Evolutionary conservation across 2,329 filamentous ascomycete genomes (phyloP).

Genomic region (Beauveria bassiana): DNA sequence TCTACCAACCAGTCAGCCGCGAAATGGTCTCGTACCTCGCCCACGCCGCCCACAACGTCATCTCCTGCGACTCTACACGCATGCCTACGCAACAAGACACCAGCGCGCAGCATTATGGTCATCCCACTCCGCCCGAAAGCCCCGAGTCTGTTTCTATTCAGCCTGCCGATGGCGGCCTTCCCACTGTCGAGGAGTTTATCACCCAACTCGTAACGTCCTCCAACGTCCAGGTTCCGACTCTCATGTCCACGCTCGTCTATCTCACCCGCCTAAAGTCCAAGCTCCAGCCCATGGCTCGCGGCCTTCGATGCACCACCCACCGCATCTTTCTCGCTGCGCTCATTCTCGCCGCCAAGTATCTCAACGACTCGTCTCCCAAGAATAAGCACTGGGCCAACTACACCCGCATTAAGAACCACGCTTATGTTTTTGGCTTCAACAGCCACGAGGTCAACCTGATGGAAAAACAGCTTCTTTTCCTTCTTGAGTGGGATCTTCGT

Average conservation of each 20-base stretch:
- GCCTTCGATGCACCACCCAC: conserved; percentile 92
- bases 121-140: conserved; percentile 44
- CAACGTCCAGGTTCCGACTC: conserved; percentile 92
- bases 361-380: conserved; percentile 97
- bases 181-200: conserved; percentile 85
- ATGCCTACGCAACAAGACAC: conserved; percentile 37
- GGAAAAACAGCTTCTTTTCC: conserved; percentile 95
- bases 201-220: conserved; percentile 82
- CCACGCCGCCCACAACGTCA: conserved; percentile 66
- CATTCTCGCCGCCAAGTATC: conserved; percentile 87
- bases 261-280: conserved; percentile 74
- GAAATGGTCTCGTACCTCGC: conserved; percentile 76
- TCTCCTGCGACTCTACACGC: conserved; percentile 63
- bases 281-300: conserved; percentile 89
- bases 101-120: conserved; percentile 23
- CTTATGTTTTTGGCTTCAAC: conserved; percentile 75
- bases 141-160: conserved; percentile 31
- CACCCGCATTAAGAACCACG: conserved; percentile 63
- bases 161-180: conserved; percentile 50
- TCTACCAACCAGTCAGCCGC: conserved; percentile 66
- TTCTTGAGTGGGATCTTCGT: conserved; percentile 89
- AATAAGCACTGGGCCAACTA: conserved; percentile 99
- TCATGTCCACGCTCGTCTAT: conserved; percentile 96
- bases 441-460: conserved; percentile 96
- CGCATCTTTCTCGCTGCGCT: conserved; percentile 90